Base-by-base conservation (phyloP, 192 early-diverging fungal genomes). In the Backusella mclennaniae region DNA sequence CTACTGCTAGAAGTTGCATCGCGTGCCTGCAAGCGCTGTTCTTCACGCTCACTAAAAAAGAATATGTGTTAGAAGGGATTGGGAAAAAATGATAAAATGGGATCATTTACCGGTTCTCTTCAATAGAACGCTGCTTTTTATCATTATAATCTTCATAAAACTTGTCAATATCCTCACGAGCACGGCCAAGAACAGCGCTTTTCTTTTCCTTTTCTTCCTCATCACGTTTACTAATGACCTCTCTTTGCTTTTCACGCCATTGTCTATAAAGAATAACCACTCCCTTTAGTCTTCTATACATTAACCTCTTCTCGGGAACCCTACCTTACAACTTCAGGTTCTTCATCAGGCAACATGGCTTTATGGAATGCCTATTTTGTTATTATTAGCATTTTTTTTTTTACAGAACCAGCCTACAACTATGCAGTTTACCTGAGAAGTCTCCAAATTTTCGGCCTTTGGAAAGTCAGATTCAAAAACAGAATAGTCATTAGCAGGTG, bases 131-230 rank as follows among this genome's bases (percentile, higher is more conserved):
- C 41, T 90, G 87, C 73, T 89, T 90, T 84, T 89, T 92, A 74
- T 90, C 89, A 67, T 95, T 95, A 44, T 95, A 93, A 66, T 93
- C 93, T 63, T 90, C 91, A 76, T 95, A 95, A 77, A 93, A 95
- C 76, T 86, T 86, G 76, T 95, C 93, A 73, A 95, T 89, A 31
- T 87, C 85, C 35, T 87, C 84, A 70, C 84, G 84, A 11, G 93
- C 93, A 75, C 87, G 83, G 19, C 82, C 73, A 15, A 93, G 80
- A 6, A 87, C 89, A 72, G 89, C 86, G 35, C 84, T 81, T 42
- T 89, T 88, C 52, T 84, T 88, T 0, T 71, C 74, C 42, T 86
- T 80, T n/a, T 90, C 84, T 36, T 72, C 77, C 35, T 83, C 84
- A 81, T 93, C 93, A 68, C 92, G 89, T 49, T 88, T 85, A 14